Percentiles rank a stretch among this genome's conserved stretches.
phyloP scores from a whole-genome alignment of 306 rosid genomes.

The Cucurbita pepo region DNA sequence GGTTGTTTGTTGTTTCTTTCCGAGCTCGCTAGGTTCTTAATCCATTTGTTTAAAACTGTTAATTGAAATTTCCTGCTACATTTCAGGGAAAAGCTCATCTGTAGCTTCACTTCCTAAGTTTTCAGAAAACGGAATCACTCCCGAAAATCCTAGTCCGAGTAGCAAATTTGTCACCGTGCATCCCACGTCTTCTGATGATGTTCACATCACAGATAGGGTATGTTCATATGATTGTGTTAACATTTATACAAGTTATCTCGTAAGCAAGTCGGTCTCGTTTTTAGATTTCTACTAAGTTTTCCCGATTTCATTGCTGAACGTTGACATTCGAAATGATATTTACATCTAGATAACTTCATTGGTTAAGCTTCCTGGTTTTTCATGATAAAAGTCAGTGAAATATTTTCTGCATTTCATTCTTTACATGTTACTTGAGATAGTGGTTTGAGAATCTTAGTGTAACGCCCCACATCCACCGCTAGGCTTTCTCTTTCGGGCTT shows the following conservation, averaged over 20 bases:
- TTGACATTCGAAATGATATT: background rate
- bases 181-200: constrained; percentile 33
- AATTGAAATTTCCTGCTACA: background rate
- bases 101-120: constrained; percentile 40
- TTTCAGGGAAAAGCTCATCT: constrained; percentile 52
- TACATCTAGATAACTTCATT: background rate
- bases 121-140: constrained; percentile 29
- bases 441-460: background rate
- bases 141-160: constrained; percentile 18
- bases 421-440: background rate
- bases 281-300: background rate
- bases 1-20: background rate
- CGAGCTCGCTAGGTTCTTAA: background rate
- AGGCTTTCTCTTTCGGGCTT: too few species aligned
- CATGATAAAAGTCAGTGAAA: background rate
- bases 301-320: background rate
- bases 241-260: background rate
- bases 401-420: background rate
- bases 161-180: constrained; percentile 32
- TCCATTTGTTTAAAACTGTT: background rate
- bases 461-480: too few species aligned
- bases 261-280: background rate
- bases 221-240: background rate
- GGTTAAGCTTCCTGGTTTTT: background rate
- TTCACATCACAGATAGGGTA: constrained; percentile 32